These are phyloP conservation scores for Larix kaempferi DNA, from an alignment of 75 land plant species.

Conservation along the genomic window DNA sequence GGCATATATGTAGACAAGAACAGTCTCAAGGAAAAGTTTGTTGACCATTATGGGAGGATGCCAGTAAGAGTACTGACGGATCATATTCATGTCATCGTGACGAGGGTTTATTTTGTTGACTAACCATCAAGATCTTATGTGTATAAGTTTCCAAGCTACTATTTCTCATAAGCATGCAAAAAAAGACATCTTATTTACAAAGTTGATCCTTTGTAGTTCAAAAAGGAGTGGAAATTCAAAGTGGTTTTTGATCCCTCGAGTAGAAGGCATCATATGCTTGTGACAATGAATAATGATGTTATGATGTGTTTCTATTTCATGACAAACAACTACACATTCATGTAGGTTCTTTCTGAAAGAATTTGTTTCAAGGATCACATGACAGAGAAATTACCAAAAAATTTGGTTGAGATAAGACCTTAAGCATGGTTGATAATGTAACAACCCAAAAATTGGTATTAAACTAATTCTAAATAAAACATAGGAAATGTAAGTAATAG, in stretches of 20 bases:
- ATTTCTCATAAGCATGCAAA: too few relatives aligned
- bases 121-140: too few relatives aligned
- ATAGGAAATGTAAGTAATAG: too few relatives aligned
- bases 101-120: too few relatives aligned
- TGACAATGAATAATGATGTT: neutral
- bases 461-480: too few relatives aligned
- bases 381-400: constrained; percentile 12
- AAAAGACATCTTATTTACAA: constrained; percentile 8
- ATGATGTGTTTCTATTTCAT: constrained; percentile 18
- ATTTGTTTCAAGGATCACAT: constrained; percentile 11
- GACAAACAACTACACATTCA: constrained; percentile 13
- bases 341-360: neutral
- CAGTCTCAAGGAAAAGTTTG: too few relatives aligned
- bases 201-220: constrained; percentile 1
- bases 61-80: too few relatives aligned
- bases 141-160: too few relatives aligned
- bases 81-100: too few relatives aligned
- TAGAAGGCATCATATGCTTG: neutral
- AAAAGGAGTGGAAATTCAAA: constrained; percentile 10
- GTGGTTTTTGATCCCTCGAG: constrained; percentile 18
- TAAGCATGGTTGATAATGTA: constrained; percentile 3
- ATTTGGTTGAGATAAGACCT: constrained; percentile 23
- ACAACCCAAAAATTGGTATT: too few relatives aligned
- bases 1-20: too few relatives aligned
- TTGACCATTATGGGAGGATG: too few relatives aligned